Conservation (phyloP, 176 grass and related monocot genomes). For the Calamus simplicifolius region DNA sequence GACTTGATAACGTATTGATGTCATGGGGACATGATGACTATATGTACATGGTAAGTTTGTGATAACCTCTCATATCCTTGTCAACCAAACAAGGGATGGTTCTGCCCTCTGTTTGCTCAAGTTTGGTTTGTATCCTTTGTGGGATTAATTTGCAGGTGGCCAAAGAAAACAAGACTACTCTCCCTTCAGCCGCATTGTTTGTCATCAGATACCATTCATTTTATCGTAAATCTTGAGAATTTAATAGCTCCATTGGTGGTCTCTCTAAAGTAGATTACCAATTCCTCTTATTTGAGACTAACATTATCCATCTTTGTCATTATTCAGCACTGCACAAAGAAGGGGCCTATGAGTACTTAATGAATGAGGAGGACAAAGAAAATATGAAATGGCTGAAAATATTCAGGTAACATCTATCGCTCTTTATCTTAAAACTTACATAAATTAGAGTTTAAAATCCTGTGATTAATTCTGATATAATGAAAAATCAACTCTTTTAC, state of each 20-base stretch:
- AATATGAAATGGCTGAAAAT: slow-evolving; percentile 87
- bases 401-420: slow-evolving; percentile 43
- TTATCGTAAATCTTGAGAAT: slow-evolving; percentile 40
- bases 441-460: too few species aligned
- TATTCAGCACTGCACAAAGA: slow-evolving; percentile 76
- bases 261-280: too few species aligned
- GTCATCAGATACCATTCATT: slow-evolving; percentile 94
- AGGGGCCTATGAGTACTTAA: slow-evolving; percentile 66
- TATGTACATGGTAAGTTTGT: slow-evolving; percentile 61
- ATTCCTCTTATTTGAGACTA: too few species aligned
- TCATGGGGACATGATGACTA: slow-evolving; percentile 90
- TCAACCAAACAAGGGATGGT: too few species aligned
- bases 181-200: slow-evolving; percentile 78
- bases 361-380: slow-evolving; percentile 88
- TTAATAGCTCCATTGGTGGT: neutral
- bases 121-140: too few species aligned
- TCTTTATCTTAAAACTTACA: too few species aligned
- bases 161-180: slow-evolving; percentile 77
- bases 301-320: too few species aligned
- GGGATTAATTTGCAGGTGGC: too few species aligned
- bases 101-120: too few species aligned
- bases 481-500: too few species aligned
- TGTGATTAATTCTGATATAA: too few species aligned
- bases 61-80: too few species aligned
- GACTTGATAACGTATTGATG: slow-evolving; percentile 70